phyloP scores from a whole-genome alignment of 192 early-diverging fungal genomes.

The Mortierella hygrophila region DNA sequence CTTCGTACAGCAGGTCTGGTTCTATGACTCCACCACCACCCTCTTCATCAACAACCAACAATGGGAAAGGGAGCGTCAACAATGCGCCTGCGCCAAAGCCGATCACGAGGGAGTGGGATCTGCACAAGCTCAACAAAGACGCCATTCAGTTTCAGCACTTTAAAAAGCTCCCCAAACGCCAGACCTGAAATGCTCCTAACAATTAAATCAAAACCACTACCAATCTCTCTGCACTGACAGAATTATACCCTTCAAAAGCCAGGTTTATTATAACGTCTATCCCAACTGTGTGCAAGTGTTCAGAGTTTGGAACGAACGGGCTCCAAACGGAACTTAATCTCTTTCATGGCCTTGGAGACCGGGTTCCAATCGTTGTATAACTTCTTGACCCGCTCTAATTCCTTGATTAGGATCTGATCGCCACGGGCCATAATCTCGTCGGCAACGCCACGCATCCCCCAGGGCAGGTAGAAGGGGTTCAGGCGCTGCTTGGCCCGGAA shows the following conservation, averaged over 20 bases:
- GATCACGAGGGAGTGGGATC: constrained; percentile 32
- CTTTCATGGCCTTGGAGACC: constrained; percentile 74
- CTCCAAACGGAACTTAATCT: constrained; percentile 92
- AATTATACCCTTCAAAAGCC: neutral
- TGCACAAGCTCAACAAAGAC: constrained; percentile 43
- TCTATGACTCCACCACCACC: neutral
- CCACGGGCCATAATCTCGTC: constrained; percentile 74
- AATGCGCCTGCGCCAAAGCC: neutral
- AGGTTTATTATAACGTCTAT: neutral
- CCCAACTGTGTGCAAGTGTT: neutral
- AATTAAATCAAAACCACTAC: neutral
- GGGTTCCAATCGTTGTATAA: constrained; percentile 90
- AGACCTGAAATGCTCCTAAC: neutral
- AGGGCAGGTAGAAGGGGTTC: constrained; percentile 93
- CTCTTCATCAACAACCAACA: neutral
- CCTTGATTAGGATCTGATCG: constrained; percentile 68
- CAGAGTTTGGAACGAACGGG: constrained; percentile 78
- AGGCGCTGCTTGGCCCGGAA: constrained; percentile 76
- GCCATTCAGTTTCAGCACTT: constrained; percentile 16
- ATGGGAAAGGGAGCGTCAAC: neutral
- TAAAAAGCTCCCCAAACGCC: neutral
- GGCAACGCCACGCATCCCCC: constrained; percentile 92
- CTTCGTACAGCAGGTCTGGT: neutral
- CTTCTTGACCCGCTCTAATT: constrained; percentile 73
- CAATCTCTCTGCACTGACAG: neutral